Evolutionary conservation across 2,329 filamentous ascomycete genomes (phyloP).

Genomic region (Fusarium marasasianum): DNA sequence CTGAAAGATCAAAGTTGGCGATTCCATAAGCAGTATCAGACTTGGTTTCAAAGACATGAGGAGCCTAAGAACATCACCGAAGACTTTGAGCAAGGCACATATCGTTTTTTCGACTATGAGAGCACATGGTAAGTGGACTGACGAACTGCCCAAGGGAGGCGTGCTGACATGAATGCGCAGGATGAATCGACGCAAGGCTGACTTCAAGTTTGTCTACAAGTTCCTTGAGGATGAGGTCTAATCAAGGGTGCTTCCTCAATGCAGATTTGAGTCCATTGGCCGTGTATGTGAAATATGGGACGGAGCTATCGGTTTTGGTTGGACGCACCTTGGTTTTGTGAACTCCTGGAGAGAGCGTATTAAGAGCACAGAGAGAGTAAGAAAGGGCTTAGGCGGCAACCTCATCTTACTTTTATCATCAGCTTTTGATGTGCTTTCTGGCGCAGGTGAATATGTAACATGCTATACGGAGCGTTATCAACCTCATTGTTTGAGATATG

Average conservation of each 20-base stretch:
- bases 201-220: conserved; percentile 98
- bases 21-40: conserved; percentile 99
- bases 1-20: conserved; percentile 98
- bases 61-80: conserved; percentile 99
- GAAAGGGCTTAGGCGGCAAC: conserved; percentile 6
- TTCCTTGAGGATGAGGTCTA: conserved; percentile 93
- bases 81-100: conserved; percentile 98
- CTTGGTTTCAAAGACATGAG: conserved; percentile 98
- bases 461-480: conserved; percentile 25
- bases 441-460: conserved; percentile 26
- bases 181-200: conserved; percentile 98
- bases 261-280: not conserved
- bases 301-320: conserved; percentile 29
- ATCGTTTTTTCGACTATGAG: conserved; percentile 99
- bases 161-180: conserved; percentile 57
- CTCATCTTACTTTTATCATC: conserved; percentile 19
- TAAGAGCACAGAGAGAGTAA: conserved; percentile 18
- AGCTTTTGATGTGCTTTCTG: conserved; percentile 28
- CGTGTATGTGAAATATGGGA: conserved; percentile 21
- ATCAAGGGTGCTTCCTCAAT: conserved; percentile 1
- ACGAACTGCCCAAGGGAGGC: not conserved
- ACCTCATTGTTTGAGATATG: conserved; percentile 32
- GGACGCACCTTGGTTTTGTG: conserved; percentile 33
- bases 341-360: conserved; percentile 16
- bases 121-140: conserved; percentile 84